phyloP scores from a whole-genome alignment of 2,329 filamentous ascomycete genomes.

The Colletotrichum neosansevieriae region DNA sequence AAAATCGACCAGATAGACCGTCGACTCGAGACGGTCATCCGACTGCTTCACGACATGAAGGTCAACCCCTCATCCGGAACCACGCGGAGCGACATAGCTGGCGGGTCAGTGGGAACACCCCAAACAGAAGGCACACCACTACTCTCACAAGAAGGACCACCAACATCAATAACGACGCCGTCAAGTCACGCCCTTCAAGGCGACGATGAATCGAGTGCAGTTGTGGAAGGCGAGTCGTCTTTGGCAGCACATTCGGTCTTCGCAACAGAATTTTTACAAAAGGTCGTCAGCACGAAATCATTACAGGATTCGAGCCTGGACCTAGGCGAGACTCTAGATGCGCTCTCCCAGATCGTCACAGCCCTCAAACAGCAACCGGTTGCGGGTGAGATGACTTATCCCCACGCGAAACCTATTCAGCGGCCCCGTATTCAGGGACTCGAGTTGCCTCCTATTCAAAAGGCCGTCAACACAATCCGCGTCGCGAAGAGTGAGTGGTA shows the following conservation, averaged over 20 bases:
- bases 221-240: conserved; percentile 59
- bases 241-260: conserved; percentile 60
- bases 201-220: conserved; percentile 45
- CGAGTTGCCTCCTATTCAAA: conserved; percentile 39
- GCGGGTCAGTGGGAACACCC: background rate
- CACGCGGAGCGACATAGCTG: background rate
- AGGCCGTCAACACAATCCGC: conserved; percentile 29
- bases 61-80: conserved; percentile 42
- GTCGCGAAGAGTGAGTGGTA: conserved; percentile 5
- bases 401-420: conserved; percentile 38
- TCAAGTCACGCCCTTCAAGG: conserved; percentile 29
- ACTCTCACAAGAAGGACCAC: conserved; percentile 6
- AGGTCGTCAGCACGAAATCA: conserved; percentile 49
- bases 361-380: conserved; percentile 45
- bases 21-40: conserved; percentile 50
- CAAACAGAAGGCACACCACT: conserved; percentile 1
- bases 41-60: conserved; percentile 51
- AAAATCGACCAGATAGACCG: conserved; percentile 55
- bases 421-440: conserved; percentile 26
- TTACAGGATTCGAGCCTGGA: conserved; percentile 45
- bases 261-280: conserved; percentile 58
- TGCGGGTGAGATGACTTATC: conserved; percentile 45
- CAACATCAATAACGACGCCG: conserved; percentile 37
- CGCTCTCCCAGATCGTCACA: conserved; percentile 49
- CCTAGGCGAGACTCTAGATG: conserved; percentile 51